These are phyloP conservation scores for Amanita rubescens DNA, from an alignment of 768 basidiomycete species.

Conservation along the genomic window DNA sequence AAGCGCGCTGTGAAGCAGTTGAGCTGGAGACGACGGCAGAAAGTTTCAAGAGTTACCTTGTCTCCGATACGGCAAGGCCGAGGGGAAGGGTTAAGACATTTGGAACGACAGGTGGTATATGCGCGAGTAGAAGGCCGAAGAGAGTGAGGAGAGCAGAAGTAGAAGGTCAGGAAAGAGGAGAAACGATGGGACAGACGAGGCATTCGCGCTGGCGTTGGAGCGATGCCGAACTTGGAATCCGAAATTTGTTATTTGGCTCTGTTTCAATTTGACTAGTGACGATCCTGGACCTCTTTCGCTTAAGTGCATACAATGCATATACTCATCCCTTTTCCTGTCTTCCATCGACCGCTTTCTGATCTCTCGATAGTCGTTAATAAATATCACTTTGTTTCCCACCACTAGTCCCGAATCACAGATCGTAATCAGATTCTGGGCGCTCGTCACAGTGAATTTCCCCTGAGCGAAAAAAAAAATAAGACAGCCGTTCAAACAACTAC, in stretches of 20 bases:
- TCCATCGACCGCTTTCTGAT: slow-evolving; percentile 60
- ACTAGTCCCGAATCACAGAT: slow-evolving; percentile 65
- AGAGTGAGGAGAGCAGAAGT: slow-evolving; percentile 43
- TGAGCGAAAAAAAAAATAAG: slow-evolving; percentile 11
- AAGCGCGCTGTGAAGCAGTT: slow-evolving; percentile 45
- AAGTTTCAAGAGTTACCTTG: slow-evolving; percentile 29
- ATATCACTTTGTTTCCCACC: slow-evolving; percentile 83
- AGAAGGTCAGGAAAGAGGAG: slow-evolving; percentile 51
- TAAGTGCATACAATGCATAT: too few species aligned
- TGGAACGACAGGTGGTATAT: slow-evolving; percentile 31
- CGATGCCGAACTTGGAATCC: neutral
- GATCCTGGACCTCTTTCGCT: too few species aligned
- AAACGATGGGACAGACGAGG: slow-evolving; percentile 43
- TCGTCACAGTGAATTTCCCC: slow-evolving; percentile 81
- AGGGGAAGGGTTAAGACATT: slow-evolving; percentile 23
- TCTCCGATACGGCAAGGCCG: slow-evolving; percentile 23
- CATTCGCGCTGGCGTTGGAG: neutral
- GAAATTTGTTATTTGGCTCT: slow-evolving; percentile 29
- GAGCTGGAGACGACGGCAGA: slow-evolving; percentile 14
- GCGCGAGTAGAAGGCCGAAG: slow-evolving; percentile 23
- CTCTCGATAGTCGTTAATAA: slow-evolving; percentile 88
- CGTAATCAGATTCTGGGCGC: slow-evolving; percentile 74
- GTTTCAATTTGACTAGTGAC: too few species aligned
- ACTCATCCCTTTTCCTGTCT: slow-evolving; percentile 45
- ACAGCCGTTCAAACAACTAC: neutral